Percentiles rank a stretch among this genome's conserved stretches.
These are phyloP conservation scores for Berkeleyomyces basicola DNA, from an alignment of 2,329 filamentous ascomycete genomes.

Conservation along the genomic window DNA sequence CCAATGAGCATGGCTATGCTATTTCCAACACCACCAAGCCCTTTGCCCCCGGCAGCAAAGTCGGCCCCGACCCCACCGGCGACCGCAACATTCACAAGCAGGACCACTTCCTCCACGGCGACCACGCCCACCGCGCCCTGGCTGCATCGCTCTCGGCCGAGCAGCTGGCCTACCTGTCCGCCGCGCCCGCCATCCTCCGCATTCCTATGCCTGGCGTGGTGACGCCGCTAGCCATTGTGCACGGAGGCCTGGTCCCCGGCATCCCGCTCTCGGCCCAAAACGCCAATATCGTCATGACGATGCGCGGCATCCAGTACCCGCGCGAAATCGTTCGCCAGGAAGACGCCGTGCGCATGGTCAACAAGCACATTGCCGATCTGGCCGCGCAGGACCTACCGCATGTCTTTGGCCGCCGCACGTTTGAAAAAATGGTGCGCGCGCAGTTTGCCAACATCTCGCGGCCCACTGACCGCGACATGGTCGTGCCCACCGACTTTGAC, in stretches of 20 bases:
- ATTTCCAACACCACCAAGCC: conserved; percentile 17
- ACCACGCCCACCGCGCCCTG: conserved; percentile 33
- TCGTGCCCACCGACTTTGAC: conserved; percentile 26
- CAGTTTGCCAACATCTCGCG: conserved; percentile 7
- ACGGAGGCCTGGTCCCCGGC: conserved; percentile 70
- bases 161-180: conserved; percentile 52
- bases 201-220: conserved; percentile 37
- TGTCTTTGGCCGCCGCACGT: conserved; percentile 8
- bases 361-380: conserved; percentile 14
- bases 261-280: conserved; percentile 54
- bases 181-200: conserved; percentile 62
- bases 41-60: conserved; percentile 14
- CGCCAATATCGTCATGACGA: conserved; percentile 75
- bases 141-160: conserved; percentile 34
- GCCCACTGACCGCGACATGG: conserved; percentile 20
- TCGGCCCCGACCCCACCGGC: conserved; percentile 12
- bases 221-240: conserved; percentile 49
- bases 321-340: conserved; percentile 23
- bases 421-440: conserved; percentile 11
- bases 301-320: conserved; percentile 58
- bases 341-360: conserved; percentile 17
- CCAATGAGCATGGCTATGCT: conserved; percentile 17
- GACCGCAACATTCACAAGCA: conserved; percentile 18
- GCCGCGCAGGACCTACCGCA: not conserved
- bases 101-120: conserved; percentile 20